Evolutionary conservation across 2,329 filamentous ascomycete genomes (phyloP), one percentile per base, ranked within the genome.

Genomic region (Aureobasidium subglaciale): DNA sequence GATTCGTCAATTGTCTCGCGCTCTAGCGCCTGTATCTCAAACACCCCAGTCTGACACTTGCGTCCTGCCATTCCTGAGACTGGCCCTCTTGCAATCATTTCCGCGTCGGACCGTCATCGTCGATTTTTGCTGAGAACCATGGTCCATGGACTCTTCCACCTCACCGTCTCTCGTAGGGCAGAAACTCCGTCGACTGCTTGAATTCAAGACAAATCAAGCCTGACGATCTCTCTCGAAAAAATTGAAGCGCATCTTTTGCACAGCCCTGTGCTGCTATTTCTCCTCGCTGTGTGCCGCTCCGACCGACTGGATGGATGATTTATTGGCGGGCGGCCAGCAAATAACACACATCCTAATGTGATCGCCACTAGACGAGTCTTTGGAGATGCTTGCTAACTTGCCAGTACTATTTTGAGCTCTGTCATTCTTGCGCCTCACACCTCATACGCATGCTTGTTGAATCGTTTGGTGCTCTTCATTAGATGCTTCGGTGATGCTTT

Each of bases 341-440:
- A 50, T 38, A 50, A 50, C 46, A 37, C 13, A 38, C 46, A 38
- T 38, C 7, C 29, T 50, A 38, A 50, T 20, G 20, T 24, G 46
- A 50, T 50, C 46, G 46, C 46, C 34, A 50, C 22, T 37, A 27
- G 32, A 27, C 32, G 30, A 38, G 27, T 50, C 20, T 50, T 34
- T 50, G 32, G 30, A 42, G 24, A 16, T 32, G 40, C 24, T 27
- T 38, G 34, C 24, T 24, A 25, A 37, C 34, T 25, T 55, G 29
- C 37, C 49, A 45, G 32, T 55, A 30, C 53, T 55, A 55, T 45
- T 55, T 55, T 45, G 24, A 22, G 53, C 32, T 30, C 38, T 46
- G 41, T 46, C 40, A 43, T 24, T 34, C 11, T n/a, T 29, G 53
- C 53, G 53, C 53, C 53, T 55, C 52, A 43, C 40, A 55, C 52